phyloP scores from a whole-genome alignment of 257 asterid genomes.

The Gentiana dahurica region DNA sequence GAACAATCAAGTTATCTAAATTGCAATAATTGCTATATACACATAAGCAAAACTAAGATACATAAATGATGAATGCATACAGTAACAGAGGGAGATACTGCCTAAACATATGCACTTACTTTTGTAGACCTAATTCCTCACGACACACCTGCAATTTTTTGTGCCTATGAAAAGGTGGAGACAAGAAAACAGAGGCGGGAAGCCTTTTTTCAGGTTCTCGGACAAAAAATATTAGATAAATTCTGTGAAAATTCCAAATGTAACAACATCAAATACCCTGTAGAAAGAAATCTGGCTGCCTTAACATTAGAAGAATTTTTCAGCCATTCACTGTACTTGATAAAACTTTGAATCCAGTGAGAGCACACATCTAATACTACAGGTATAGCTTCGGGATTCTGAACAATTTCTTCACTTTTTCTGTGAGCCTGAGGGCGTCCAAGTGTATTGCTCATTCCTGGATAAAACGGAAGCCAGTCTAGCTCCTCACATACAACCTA shows the following conservation, averaged over 20 bases:
- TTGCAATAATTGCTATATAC: neutral
- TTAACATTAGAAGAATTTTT: conserved; percentile 72
- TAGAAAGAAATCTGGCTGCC: conserved; percentile 87
- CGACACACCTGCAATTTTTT: conserved; percentile 56
- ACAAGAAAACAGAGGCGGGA: conserved; percentile 9
- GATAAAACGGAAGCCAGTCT: conserved; percentile 96
- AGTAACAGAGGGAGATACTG: conserved; percentile 6
- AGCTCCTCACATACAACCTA: conserved; percentile 99
- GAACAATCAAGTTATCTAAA: neutral
- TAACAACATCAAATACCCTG: conserved; percentile 47
- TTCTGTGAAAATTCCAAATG: conserved; percentile 6
- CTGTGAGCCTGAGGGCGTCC: conserved; percentile 46
- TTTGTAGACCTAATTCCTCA: conserved; percentile 63
- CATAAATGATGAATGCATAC: neutral
- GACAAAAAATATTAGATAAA: conserved; percentile 4
- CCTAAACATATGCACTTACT: conserved; percentile 37
- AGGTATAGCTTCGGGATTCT: conserved; percentile 72
- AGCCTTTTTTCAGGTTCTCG: conserved; percentile 2
- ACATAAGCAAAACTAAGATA: neutral
- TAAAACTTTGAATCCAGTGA: conserved; percentile 90
- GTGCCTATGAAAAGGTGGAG: conserved; percentile 44
- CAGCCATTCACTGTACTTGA: conserved; percentile 89
- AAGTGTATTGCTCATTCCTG: conserved; percentile 46
- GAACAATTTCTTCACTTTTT: conserved; percentile 39
- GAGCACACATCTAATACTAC: conserved; percentile 70